A percentile compares a stretch with the other conserved stretches of the same genome.
phyloP scores from a whole-genome alignment of 345 rosid species.

The Boechera stricta region DNA sequence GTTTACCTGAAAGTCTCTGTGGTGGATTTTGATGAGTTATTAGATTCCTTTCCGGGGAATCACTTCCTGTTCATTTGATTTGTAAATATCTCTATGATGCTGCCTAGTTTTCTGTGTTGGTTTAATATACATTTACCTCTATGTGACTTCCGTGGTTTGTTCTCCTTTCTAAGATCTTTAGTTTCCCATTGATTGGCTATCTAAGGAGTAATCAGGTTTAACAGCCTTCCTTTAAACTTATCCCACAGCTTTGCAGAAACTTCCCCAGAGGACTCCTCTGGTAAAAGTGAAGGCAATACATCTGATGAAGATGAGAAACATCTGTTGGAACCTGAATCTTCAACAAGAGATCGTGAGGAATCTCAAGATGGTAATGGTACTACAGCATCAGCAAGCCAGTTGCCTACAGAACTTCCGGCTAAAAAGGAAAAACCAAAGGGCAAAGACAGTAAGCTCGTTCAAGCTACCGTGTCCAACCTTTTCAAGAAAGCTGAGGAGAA shows the following conservation, averaged over 20 bases:
- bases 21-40: conserved; percentile 5
- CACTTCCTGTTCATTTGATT: conserved; percentile 13
- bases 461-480: conserved; percentile 72
- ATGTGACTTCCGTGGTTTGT: conserved; percentile 14
- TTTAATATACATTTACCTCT: neutral
- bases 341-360: conserved; percentile 27
- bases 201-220: conserved; percentile 16
- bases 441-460: conserved; percentile 66
- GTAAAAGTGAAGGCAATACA: conserved; percentile 49
- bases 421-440: conserved; percentile 44
- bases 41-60: neutral
- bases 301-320: conserved; percentile 54
- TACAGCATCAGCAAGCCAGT: conserved; percentile 43
- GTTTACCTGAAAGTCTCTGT: neutral
- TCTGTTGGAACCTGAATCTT: conserved; percentile 39
- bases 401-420: conserved; percentile 37
- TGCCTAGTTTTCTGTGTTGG: conserved; percentile 4
- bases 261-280: conserved; percentile 64
- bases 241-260: conserved; percentile 65
- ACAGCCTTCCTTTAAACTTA: conserved; percentile 10
- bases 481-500: conserved; percentile 75
- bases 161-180: conserved; percentile 1
- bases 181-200: neutral
- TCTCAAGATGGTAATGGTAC: conserved; percentile 35
- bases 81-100: conserved; percentile 5